Conservation (phyloP, 768 basidiomycete species). For the Phlebiopsis gigantea region DNA sequence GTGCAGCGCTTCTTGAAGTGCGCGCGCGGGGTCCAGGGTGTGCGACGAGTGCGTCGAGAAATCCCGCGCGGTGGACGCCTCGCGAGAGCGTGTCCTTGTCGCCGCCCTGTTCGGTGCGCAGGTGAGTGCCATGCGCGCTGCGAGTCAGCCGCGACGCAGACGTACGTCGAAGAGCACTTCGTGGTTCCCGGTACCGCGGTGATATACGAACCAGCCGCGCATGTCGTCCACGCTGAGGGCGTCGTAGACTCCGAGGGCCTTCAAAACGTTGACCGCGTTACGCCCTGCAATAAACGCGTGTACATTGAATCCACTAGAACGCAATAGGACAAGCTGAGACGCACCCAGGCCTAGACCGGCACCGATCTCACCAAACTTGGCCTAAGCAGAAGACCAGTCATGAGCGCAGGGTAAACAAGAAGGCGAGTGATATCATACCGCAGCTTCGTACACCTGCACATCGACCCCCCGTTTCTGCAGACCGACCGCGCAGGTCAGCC, state of each 20-base stretch:
- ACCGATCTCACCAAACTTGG: constrained; percentile 12
- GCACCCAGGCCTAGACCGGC: constrained; percentile 9
- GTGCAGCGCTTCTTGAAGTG: constrained; percentile 49
- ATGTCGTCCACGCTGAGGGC: background rate
- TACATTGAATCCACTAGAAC: too few species aligned
- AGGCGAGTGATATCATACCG: background rate
- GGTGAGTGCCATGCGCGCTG: too few species aligned
- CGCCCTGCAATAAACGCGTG: too few species aligned
- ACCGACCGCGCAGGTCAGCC: constrained; percentile 5
- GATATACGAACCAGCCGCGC: background rate
- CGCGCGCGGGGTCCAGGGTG: constrained; percentile 34
- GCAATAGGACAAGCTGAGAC: background rate
- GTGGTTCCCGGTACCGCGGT: background rate
- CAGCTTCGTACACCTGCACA: constrained; percentile 9
- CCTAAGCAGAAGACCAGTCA: background rate
- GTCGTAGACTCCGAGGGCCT: background rate
- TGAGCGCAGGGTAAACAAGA: background rate
- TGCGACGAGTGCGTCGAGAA: constrained; percentile 42
- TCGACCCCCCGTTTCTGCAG: background rate
- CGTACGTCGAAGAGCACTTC: constrained; percentile 4
- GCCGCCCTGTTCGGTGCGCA: background rate
- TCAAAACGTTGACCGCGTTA: constrained; percentile 3
- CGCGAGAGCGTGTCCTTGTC: background rate
- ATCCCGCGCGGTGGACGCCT: constrained; percentile 21
- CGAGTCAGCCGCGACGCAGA: background rate